Conservation (phyloP, 306 rosid species). For the Quillaja saponaria region DNA sequence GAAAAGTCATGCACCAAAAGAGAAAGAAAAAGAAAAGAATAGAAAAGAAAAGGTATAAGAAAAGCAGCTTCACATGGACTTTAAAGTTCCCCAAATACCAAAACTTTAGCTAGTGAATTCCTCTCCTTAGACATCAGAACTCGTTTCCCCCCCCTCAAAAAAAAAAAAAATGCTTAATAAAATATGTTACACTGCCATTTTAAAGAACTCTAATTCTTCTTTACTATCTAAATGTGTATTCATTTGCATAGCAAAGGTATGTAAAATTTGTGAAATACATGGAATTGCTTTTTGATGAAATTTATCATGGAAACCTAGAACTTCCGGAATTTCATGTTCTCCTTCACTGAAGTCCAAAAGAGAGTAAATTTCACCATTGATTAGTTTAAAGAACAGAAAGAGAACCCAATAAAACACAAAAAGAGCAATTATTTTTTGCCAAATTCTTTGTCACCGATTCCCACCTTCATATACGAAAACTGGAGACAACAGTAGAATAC, state of each 20-base stretch:
- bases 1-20: neutral
- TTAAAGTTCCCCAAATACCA: constrained; percentile 19
- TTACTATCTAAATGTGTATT: constrained; percentile 6
- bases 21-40: constrained; percentile 2
- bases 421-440: constrained; percentile 1
- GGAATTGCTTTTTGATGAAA: constrained; percentile 4
- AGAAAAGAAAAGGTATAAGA: neutral
- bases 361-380: neutral
- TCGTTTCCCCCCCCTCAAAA: neutral
- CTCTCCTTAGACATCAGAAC: constrained; percentile 2
- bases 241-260: neutral
- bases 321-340: too few relatives aligned
- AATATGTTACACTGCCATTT: neutral
- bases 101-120: constrained; percentile 5
- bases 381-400: constrained; percentile 1
- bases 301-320: neutral
- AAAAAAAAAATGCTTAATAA: constrained; percentile 7
- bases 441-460: neutral
- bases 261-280: neutral
- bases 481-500: too few relatives aligned
- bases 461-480: too few relatives aligned
- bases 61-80: constrained; percentile 21
- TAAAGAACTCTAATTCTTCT: constrained; percentile 7
- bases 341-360: neutral
- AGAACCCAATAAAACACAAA: constrained; percentile 1